A percentile compares a stretch with the other conserved stretches of the same genome.
Conservation (phyloP, 208 protist genomes). For the Novymonas esmeraldas region DNA sequence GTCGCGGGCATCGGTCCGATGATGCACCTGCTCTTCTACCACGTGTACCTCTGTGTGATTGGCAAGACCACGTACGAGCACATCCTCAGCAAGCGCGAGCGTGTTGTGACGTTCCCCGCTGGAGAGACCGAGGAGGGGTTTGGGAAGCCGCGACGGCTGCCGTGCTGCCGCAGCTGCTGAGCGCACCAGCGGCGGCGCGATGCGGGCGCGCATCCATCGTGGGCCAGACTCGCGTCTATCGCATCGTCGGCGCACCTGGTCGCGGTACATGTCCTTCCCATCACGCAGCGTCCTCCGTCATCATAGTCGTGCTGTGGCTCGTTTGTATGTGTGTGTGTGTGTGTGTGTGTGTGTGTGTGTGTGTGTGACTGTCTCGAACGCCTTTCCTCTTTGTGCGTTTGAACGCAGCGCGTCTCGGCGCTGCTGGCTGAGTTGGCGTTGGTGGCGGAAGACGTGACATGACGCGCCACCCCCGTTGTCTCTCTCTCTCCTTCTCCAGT, state of each 20-base stretch:
- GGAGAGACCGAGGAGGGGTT: not conserved
- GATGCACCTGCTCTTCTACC: constrained; percentile 71
- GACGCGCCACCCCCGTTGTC: no score
- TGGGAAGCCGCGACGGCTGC: not conserved
- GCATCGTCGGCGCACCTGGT: no score
- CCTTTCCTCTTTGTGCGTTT: no score
- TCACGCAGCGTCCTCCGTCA: not conserved
- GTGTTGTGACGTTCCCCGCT: not conserved
- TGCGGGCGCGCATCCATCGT: no score
- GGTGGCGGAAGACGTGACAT: no score
- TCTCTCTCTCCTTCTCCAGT: no score
- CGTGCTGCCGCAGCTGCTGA: constrained; percentile 1
- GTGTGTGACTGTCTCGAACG: not conserved
- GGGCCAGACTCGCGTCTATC: no score
- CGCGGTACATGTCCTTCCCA: no score
- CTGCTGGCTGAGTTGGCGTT: no score
- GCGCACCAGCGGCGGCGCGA: no score
- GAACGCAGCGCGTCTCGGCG: no score
- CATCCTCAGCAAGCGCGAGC: constrained; percentile 57
- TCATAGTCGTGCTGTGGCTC: not conserved
- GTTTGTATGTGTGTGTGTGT: constrained; percentile 6
- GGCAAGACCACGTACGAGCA: constrained; percentile 76
- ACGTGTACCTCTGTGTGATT: constrained; percentile 55
- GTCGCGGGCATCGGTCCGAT: constrained; percentile 46
- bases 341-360: not conserved